Conservation (phyloP, 192 early-diverging fungal species). For the Coemansia sp. region DNA sequence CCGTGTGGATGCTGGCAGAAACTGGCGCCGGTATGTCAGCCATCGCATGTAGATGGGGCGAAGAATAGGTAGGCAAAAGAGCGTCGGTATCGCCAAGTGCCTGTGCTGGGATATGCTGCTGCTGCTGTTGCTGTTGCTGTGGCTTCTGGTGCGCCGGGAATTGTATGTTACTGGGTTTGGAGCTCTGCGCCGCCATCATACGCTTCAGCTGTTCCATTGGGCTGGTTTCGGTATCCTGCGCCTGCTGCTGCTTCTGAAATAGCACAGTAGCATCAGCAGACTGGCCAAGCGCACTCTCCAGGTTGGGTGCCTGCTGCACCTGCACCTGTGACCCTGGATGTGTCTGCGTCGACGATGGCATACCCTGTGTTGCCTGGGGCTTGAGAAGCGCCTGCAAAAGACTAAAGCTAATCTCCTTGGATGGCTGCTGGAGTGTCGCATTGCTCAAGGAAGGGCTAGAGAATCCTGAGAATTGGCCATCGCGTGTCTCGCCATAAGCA, state of each 20-base stretch:
- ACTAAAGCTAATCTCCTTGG: constrained; percentile 38
- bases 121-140: constrained; percentile 22
- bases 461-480: constrained; percentile 21
- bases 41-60: constrained; percentile 12
- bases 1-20: no score
- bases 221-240: constrained; percentile 7
- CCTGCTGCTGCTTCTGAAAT: constrained; percentile 4
- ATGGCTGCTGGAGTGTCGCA: constrained; percentile 29
- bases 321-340: constrained; percentile 21
- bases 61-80: constrained; percentile 15
- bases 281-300: constrained; percentile 22
- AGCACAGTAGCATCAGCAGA: not conserved
- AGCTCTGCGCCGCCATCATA: constrained; percentile 35
- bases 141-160: constrained; percentile 6
- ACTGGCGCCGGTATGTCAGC: not conserved
- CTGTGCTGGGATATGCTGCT: not conserved
- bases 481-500: constrained; percentile 5
- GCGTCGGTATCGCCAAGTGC: not conserved
- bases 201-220: constrained; percentile 47
- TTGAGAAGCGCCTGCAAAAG: constrained; percentile 46
- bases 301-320: constrained; percentile 15
- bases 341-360: constrained; percentile 11
- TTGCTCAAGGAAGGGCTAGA: constrained; percentile 25
- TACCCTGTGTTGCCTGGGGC: constrained; percentile 24
- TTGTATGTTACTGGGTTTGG: constrained; percentile 4